These are phyloP conservation scores for Colletotrichum ledebouriae DNA, from an alignment of 2,329 filamentous ascomycete species.

Conservation along the genomic window DNA sequence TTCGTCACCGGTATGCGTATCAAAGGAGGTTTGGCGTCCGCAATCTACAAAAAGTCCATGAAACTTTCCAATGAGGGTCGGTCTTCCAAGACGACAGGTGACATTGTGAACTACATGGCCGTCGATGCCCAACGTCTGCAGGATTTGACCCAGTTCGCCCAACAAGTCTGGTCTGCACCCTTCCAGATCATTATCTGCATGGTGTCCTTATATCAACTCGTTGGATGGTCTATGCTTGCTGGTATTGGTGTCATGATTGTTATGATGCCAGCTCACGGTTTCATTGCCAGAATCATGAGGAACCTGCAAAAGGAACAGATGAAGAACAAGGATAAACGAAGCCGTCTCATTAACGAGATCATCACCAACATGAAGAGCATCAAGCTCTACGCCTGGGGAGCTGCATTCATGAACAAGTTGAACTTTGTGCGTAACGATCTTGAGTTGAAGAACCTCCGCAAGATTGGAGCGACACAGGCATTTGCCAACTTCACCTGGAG, in stretches of 20 bases:
- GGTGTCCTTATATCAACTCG: conserved; percentile 93
- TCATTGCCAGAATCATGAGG: conserved; percentile 94
- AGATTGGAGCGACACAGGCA: conserved; percentile 94
- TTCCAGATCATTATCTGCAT: conserved; percentile 98
- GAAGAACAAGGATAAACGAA: conserved; percentile 98
- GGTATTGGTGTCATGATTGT: conserved; percentile 95
- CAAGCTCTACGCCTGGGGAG: conserved; percentile 98
- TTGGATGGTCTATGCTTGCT: conserved; percentile 95
- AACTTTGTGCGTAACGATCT: conserved; percentile 96
- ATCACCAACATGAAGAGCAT: conserved; percentile 99
- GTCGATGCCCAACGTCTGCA: conserved; percentile 96
- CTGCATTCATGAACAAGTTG: conserved; percentile 96
- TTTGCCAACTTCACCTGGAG: conserved; percentile 99
- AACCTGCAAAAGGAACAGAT: conserved; percentile 95
- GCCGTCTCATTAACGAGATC: conserved; percentile 95
- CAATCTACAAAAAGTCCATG: conserved; percentile 93
- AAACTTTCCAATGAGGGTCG: conserved; percentile 94
- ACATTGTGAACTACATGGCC: conserved; percentile 99
- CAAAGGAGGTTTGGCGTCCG: conserved; percentile 88
- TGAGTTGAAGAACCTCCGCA: conserved; percentile 94
- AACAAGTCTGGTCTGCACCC: conserved; percentile 95
- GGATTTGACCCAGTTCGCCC: conserved; percentile 94
- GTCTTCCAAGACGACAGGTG: conserved; percentile 89
- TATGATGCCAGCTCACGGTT: conserved; percentile 96
- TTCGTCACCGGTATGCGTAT: conserved; percentile 98